Evolutionary conservation across 768 basidiomycete genomes (phyloP).

Genomic region (Russula compacta): DNA sequence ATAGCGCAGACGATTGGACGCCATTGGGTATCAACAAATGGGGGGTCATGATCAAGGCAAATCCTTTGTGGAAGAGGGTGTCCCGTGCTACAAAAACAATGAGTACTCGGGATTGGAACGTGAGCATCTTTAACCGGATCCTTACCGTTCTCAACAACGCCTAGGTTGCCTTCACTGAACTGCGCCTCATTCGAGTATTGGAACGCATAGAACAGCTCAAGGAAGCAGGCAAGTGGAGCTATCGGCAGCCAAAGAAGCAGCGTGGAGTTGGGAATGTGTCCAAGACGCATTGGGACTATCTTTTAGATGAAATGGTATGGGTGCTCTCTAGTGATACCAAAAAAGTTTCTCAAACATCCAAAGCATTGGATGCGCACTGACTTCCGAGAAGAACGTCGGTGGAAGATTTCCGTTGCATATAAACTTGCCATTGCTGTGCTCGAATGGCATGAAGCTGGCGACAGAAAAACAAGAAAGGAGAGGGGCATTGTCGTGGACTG

Average conservation of each 20-base stretch:
- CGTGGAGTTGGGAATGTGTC: slow-evolving; percentile 61
- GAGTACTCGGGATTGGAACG: slow-evolving; percentile 75
- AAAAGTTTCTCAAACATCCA: not conserved
- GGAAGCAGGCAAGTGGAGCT: slow-evolving; percentile 74
- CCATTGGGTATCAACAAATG: slow-evolving; percentile 55
- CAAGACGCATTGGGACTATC: slow-evolving; percentile 92
- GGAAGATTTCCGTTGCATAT: slow-evolving; percentile 83
- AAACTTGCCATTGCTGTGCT: slow-evolving; percentile 73
- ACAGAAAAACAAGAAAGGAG: slow-evolving; percentile 51
- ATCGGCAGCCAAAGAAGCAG: slow-evolving; percentile 93
- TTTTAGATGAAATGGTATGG: slow-evolving; percentile 91
- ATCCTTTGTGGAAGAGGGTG: slow-evolving; percentile 66
- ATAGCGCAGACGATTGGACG: slow-evolving; percentile 49
- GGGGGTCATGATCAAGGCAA: slow-evolving; percentile 66
- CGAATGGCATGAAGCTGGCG: slow-evolving; percentile 76
- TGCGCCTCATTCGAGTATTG: slow-evolving; percentile 68
- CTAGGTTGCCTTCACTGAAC: slow-evolving; percentile 71
- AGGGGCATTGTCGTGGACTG: slow-evolving; percentile 62
- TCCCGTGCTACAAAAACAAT: slow-evolving; percentile 67
- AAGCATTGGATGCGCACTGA: slow-evolving; percentile 97
- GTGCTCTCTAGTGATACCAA: slow-evolving; percentile 10
- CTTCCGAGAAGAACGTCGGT: slow-evolving; percentile 87
- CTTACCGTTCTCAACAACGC: not conserved
- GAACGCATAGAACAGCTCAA: slow-evolving; percentile 83
- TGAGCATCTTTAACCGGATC: slow-evolving; percentile 31